Base-by-base conservation (phyloP, 441 rosid genomes). In the Kokia cookei region DNA sequence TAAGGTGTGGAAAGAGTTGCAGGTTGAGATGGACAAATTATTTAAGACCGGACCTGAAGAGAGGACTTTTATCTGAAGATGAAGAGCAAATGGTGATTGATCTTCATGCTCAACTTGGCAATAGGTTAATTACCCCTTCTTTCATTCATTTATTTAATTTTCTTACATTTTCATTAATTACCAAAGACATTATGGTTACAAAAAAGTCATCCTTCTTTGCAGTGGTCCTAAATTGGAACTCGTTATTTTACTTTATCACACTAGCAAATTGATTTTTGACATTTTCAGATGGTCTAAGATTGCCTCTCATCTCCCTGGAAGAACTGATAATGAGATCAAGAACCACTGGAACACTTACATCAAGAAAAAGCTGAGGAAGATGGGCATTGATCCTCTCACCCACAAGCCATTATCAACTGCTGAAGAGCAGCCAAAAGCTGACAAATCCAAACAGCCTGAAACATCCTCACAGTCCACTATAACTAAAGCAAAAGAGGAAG, bases 1-100 rank as follows among this genome's bases (percentile, higher is more conserved):
- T 90, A 58, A 89, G 99, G 84, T 93, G 99, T 73, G 99, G 99
- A 1, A 95, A 95, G 80, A 95, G 99, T 76, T 95, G 99, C 85
- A 86, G 99, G 75, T 82, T 95, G 75, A 83, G 99, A 81, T 95
- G 99, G 99, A 95, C 90, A 32, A 95, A 95, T 64, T 95, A 95
- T 80, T 81, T 95, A 3, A 86, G 99, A 69, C 99, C 99, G 45
- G 99, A 95, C 75, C 79, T 95, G 69, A 95, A 93, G 87, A 91
- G 99, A 86, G 99, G 98, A 1, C 97, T 95, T 79, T 75, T 95
- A 69, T 91, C 99, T 40, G 96, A 93, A 65, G 40, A 80, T 69
- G 99, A 95, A 83, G 99, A 95, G 82, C 81, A 93, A 76, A 74
- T 89, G 88, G 98, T 93, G 70, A 91, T 95, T 79, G 92, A 95